A percentile compares a stretch with the other conserved stretches of the same genome.
Evolutionary conservation across 805 yeast species (phyloP).

Genomic region (Clavispora carvajalis): DNA sequence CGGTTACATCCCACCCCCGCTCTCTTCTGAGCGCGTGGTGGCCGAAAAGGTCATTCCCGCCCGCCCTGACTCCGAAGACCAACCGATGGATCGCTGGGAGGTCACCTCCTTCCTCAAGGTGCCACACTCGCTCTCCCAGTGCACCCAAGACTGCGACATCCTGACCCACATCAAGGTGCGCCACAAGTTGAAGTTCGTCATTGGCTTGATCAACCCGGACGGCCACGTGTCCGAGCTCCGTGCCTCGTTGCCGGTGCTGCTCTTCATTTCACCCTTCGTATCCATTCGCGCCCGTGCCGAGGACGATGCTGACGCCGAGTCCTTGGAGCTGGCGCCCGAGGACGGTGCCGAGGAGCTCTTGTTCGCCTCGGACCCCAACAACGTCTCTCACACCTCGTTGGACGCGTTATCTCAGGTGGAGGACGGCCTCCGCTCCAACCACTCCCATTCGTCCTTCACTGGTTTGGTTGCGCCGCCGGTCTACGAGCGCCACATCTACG

Average conservation of each 20-base stretch:
- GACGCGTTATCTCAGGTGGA: conserved; percentile 7
- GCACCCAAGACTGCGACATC: conserved; percentile 86
- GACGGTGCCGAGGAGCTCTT: conserved; percentile 25
- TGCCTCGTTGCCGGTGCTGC: conserved; percentile 77
- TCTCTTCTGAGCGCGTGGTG: conserved; percentile 59
- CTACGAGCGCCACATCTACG: conserved; percentile 77
- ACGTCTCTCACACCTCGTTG: conserved; percentile 4
- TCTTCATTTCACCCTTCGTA: conserved; percentile 78
- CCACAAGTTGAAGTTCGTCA: conserved; percentile 79
- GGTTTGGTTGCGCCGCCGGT: conserved; percentile 77
- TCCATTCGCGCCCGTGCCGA: conserved; percentile 51
- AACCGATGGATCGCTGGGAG: conserved; percentile 65
- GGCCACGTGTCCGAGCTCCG: conserved; percentile 90
- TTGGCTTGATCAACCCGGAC: conserved; percentile 78
- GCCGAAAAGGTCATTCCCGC: conserved; percentile 39
- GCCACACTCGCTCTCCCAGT: conserved; percentile 67
- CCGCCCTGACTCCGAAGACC: conserved; percentile 39
- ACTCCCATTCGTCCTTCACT: conserved; percentile 28
- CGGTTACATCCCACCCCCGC: conserved; percentile 51
- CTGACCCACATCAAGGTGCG: conserved; percentile 69
- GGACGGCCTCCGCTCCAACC: conserved; percentile 17
- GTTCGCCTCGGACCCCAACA: conserved; percentile 20
- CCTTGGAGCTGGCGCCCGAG: conserved; percentile 1
- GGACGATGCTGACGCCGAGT: conserved; percentile 15
- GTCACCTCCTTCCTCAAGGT: conserved; percentile 52